These are phyloP conservation scores for Zygoascus sp. DNA, from an alignment of 1,139 yeast species.

Conservation along the genomic window DNA sequence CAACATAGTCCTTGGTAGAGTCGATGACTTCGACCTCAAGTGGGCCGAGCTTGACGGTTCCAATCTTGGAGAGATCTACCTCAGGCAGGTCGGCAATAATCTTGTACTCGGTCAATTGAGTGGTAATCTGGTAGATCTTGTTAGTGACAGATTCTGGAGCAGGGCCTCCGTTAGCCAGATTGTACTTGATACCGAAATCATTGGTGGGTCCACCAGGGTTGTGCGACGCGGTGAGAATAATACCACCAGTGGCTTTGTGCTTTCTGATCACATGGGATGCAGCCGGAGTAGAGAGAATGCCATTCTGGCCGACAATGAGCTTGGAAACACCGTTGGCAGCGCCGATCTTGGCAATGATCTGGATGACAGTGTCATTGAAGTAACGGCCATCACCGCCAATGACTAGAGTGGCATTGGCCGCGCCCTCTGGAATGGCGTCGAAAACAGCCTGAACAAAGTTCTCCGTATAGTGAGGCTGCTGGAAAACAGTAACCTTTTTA, in stretches of 20 bases:
- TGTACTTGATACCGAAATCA: slow-evolving; percentile 95
- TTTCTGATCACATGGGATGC: slow-evolving; percentile 87
- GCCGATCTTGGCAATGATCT: slow-evolving; percentile 73
- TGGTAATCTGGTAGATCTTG: slow-evolving; percentile 71
- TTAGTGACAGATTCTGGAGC: slow-evolving; percentile 97
- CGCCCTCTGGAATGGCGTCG: slow-evolving; percentile 87
- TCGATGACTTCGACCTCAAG: slow-evolving; percentile 66
- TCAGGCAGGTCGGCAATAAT: slow-evolving; percentile 49
- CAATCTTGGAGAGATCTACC: slow-evolving; percentile 59
- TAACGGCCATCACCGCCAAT: slow-evolving; percentile 97
- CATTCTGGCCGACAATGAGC: slow-evolving; percentile 80
- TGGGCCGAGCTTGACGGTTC: slow-evolving; percentile 40
- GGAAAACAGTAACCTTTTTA: slow-evolving; percentile 82
- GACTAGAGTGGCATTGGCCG: slow-evolving; percentile 67
- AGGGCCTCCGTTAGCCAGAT: slow-evolving; percentile 94
- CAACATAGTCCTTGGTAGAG: slow-evolving; percentile 71
- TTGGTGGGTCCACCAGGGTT: slow-evolving; percentile 97
- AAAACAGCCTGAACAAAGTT: slow-evolving; percentile 87
- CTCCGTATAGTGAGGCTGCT: slow-evolving; percentile 76
- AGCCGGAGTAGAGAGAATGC: slow-evolving; percentile 91
- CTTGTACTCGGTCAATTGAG: slow-evolving; percentile 55
- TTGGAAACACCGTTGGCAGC: slow-evolving; percentile 90
- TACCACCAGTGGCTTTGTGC: slow-evolving; percentile 83
- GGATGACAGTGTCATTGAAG: slow-evolving; percentile 78
- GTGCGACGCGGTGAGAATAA: slow-evolving; percentile 93